These are phyloP conservation scores for Trichomonascus vanleenenianus DNA, from an alignment of 805 yeast species.

Conservation along the genomic window DNA sequence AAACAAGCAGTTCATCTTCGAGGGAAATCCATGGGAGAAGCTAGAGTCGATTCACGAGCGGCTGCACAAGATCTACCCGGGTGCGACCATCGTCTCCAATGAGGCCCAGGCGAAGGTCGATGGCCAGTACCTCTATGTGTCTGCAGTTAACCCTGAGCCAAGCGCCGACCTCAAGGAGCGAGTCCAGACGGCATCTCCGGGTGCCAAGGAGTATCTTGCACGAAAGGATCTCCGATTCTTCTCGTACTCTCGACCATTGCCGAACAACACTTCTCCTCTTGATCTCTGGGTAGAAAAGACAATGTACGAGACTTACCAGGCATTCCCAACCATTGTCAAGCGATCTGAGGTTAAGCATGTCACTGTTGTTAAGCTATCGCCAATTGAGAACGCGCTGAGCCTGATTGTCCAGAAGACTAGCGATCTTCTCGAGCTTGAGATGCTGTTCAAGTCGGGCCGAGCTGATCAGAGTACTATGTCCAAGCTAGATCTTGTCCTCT, in stretches of 20 bases:
- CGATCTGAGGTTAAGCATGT: constrained; percentile 59
- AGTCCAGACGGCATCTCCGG: constrained; percentile 28
- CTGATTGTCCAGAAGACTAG: constrained; percentile 59
- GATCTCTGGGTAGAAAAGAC: constrained; percentile 88
- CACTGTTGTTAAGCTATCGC: constrained; percentile 55
- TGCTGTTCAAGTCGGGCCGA: constrained; percentile 22
- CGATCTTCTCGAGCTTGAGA: constrained; percentile 63
- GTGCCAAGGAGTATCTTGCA: constrained; percentile 66
- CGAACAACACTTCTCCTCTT: constrained; percentile 61
- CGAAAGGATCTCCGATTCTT: constrained; percentile 66
- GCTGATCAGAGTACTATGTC: constrained; percentile 33
- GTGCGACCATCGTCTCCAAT: constrained; percentile 58
- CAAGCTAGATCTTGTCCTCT: constrained; percentile 22
- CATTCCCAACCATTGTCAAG: constrained; percentile 86
- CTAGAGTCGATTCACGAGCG: constrained; percentile 76
- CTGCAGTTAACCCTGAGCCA: constrained; percentile 58
- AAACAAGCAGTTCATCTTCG: constrained; percentile 71
- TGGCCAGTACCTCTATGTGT: constrained; percentile 68
- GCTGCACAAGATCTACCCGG: constrained; percentile 67
- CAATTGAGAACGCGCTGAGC: constrained; percentile 73
- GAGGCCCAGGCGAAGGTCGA: constrained; percentile 55
- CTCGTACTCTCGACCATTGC: constrained; percentile 59
- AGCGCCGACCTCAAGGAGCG: constrained; percentile 17
- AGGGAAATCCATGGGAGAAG: constrained; percentile 83
- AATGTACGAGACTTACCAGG: constrained; percentile 61